These are phyloP conservation scores for Pythium dissimile DNA, from an alignment of 352 stramenopile genomes.

Conservation along the genomic window DNA sequence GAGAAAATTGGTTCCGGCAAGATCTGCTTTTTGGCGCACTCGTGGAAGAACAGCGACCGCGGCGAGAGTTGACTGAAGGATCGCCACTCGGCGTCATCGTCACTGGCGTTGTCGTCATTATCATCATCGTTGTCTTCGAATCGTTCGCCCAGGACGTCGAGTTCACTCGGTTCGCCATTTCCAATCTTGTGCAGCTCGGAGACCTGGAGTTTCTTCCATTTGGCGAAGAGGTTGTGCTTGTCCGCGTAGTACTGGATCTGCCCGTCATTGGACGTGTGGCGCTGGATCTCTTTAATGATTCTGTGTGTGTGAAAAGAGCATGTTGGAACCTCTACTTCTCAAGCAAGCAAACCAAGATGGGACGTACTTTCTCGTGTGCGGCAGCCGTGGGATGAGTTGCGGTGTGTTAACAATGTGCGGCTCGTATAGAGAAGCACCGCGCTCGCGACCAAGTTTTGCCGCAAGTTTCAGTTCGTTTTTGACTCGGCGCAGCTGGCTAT, in stretches of 20 bases:
- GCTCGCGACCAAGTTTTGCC: neutral
- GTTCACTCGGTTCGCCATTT: neutral
- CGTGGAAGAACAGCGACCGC: slow-evolving; percentile 63
- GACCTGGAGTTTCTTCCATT: slow-evolving; percentile 68
- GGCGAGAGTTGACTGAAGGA: slow-evolving; percentile 40
- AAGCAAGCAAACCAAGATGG: neutral
- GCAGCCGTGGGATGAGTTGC: slow-evolving; percentile 47
- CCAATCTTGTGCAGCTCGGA: slow-evolving; percentile 47
- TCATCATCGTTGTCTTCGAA: neutral
- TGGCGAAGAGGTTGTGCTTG: slow-evolving; percentile 69
- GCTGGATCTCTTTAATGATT: slow-evolving; percentile 58
- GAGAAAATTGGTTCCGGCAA: slow-evolving; percentile 70
- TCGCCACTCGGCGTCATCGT: slow-evolving; percentile 19
- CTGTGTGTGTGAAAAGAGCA: slow-evolving; percentile 21
- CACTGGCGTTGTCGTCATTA: neutral
- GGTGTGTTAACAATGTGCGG: slow-evolving; percentile 28
- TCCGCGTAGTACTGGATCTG: slow-evolving; percentile 69
- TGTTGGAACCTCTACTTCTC: too few relatives aligned
- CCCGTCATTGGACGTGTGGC: slow-evolving; percentile 42
- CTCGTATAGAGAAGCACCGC: slow-evolving; percentile 27
- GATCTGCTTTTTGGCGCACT: slow-evolving; percentile 55
- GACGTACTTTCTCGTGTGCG: slow-evolving; percentile 58
- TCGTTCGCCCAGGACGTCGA: too few relatives aligned
- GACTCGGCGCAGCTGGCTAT: neutral
- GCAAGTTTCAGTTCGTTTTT: neutral